phyloP scores from a whole-genome alignment of 208 protist genomes.

The Crithidia fasciculata region DNA sequence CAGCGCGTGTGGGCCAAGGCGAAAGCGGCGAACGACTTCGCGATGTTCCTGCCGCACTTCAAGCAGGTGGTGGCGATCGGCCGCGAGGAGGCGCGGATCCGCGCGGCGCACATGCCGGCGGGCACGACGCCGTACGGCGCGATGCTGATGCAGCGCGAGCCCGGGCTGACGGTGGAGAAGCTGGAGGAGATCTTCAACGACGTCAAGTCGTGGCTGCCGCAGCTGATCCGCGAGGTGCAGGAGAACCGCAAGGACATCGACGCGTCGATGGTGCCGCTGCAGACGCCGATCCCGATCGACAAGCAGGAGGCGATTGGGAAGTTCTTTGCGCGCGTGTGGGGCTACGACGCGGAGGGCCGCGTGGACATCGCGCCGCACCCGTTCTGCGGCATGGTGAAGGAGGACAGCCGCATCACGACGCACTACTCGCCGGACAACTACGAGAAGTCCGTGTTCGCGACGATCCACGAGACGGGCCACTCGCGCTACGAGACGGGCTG shows the following conservation, averaged over 20 bases:
- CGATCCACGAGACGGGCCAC: constrained; percentile 29
- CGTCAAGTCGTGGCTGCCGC: constrained; percentile 16
- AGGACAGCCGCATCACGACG: background rate
- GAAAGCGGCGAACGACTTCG: constrained; percentile 7
- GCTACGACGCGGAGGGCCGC: background rate
- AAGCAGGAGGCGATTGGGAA: background rate
- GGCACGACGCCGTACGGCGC: constrained; percentile 5
- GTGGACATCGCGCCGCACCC: background rate
- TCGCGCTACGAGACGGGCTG: background rate
- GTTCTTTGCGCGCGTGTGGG: background rate
- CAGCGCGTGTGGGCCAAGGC: constrained; percentile 13
- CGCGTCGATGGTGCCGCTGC: constrained; percentile 8
- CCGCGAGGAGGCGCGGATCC: constrained; percentile 10
- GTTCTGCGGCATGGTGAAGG: background rate
- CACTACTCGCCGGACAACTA: background rate
- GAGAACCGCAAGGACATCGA: constrained; percentile 16
- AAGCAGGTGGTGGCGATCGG: constrained; percentile 8
- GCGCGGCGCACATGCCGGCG: background rate
- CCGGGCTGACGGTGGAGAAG: constrained; percentile 10
- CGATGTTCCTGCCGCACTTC: constrained; percentile 15
- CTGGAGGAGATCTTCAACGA: constrained; percentile 19
- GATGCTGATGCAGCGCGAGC: constrained; percentile 9
- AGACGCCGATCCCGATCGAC: background rate
- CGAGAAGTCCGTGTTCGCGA: background rate
- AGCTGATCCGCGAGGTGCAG: constrained; percentile 13